A percentile compares a stretch with the other conserved stretches of the same genome.
Evolutionary conservation across 345 rosid genomes (phyloP).

Genomic region (Erucastrum elatum): DNA sequence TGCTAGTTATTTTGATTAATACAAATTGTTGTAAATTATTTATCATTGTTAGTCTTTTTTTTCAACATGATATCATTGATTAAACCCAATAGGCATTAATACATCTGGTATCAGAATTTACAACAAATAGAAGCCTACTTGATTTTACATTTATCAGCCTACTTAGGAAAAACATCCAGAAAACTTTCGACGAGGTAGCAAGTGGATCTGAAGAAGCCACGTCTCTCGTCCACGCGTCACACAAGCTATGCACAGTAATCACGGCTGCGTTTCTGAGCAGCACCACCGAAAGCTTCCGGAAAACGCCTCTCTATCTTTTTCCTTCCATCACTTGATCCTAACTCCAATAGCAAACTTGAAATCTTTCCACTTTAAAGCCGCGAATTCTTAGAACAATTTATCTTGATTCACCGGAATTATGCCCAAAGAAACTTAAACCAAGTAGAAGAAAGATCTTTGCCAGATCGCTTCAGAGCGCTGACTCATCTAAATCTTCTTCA

Average conservation of each 20-base stretch:
- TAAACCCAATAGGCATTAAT: too few relatives aligned
- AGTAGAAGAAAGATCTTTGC: not conserved
- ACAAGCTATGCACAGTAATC: not conserved
- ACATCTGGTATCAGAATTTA: too few relatives aligned
- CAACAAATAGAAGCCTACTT: too few relatives aligned
- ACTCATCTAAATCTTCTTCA: not conserved
- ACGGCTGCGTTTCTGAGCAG: not conserved
- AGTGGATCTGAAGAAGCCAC: not conserved
- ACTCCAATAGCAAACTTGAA: not conserved
- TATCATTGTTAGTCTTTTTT: not conserved
- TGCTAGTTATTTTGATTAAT: slow-evolving; percentile 22
- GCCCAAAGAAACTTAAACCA: not conserved
- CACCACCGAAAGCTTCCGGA: not conserved
- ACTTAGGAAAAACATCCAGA: too few relatives aligned
- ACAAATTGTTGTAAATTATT: slow-evolving; percentile 5
- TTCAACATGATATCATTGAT: too few relatives aligned
- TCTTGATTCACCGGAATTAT: not conserved
- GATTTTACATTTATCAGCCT: too few relatives aligned
- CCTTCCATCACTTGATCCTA: not conserved
- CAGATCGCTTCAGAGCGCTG: not conserved
- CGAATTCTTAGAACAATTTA: not conserved
- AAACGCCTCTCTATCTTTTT: not conserved
- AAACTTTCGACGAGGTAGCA: not conserved
- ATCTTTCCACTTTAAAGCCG: not conserved
- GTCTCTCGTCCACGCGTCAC: not conserved